Conservation (phyloP, 441 rosid species). For the Raphanus hybrid region DNA sequence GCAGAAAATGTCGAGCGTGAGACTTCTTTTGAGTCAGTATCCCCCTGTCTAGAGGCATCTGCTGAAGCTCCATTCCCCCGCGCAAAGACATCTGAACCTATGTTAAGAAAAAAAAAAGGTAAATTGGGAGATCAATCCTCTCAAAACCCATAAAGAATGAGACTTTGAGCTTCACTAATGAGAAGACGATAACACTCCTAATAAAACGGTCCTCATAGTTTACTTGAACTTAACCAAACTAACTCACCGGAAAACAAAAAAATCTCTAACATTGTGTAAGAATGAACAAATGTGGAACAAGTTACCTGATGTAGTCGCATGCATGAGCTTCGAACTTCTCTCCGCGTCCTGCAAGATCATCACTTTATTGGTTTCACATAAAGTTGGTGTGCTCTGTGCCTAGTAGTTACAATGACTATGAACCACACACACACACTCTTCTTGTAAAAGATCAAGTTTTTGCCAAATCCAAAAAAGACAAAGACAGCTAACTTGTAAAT, state of each 20-base stretch:
- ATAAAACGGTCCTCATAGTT: neutral
- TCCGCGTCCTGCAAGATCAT: constrained; percentile 51
- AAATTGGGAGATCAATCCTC: neutral
- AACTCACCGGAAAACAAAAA: neutral
- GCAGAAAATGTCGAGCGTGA: constrained; percentile 56
- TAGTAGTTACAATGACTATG: neutral
- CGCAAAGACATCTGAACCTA: constrained; percentile 53
- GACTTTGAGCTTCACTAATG: constrained; percentile 3
- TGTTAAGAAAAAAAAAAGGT: neutral
- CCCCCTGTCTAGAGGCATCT: constrained; percentile 42
- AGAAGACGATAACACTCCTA: neutral
- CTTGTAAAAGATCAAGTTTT: constrained; percentile 7
- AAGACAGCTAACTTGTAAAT: neutral
- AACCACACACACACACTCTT: constrained; percentile 21
- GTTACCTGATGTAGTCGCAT: constrained; percentile 38
- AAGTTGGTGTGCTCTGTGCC: too few species aligned
- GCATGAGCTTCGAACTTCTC: constrained; percentile 40
- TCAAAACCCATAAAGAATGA: neutral
- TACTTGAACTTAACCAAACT: neutral
- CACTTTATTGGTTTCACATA: too few species aligned
- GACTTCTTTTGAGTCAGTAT: constrained; percentile 43
- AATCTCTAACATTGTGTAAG: neutral
- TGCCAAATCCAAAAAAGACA: neutral
- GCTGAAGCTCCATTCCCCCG: constrained; percentile 43
- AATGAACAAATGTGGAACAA: neutral